Base-by-base conservation (phyloP, 805 yeast genomes). In the Sugiyamaella qingdaonensis region DNA sequence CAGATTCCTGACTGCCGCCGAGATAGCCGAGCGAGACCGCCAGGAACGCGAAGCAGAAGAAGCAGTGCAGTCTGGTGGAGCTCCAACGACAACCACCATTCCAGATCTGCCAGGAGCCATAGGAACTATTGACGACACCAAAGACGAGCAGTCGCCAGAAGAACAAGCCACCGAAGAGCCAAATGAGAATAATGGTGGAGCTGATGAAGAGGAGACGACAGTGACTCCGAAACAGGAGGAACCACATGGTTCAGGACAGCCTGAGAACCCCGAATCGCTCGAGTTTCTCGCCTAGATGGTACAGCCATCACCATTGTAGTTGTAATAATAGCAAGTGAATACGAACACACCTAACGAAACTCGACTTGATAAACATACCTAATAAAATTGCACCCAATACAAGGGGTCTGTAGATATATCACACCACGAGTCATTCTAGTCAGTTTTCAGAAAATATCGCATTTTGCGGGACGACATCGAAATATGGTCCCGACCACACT, bases 1-100 rank as follows among this genome's bases (percentile, higher is more conserved):
- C 5, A 77, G 99, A 56, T 94, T 94, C 61, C 72, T 94, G 55
- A 94, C 99, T 0, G 97, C 98, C 11, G 96, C 96, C 10, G 88
- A 81, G 58, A 85, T 80, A 44, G 84, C 80, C 10, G 85, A 78
- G 56, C 71, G 78, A 52, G 86, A 82, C 48, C 65, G 75, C 49
- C 66, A 66, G 55, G 75, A 67, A 50, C 65, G 58, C 16, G 64
- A 56, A 37, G 61, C 49, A 16, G 48, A 29, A 9, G 60, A 60
- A 65, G 63, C 32, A 39, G 43, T n/a, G 32, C 21, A 14, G 13
- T 11, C 24, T 19, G 43, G 24, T 10, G 16, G 16, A 13, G 37
- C n/a, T 9, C n/a, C 16, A 13, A 9, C 16, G 37, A 13, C 37
- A n/a, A 13, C 37, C 16, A 19, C 43, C 24, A 39, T 39, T 39